Evolutionary conservation across 139 green algal species (phyloP).

Genomic region (Picochlorum sp.): DNA sequence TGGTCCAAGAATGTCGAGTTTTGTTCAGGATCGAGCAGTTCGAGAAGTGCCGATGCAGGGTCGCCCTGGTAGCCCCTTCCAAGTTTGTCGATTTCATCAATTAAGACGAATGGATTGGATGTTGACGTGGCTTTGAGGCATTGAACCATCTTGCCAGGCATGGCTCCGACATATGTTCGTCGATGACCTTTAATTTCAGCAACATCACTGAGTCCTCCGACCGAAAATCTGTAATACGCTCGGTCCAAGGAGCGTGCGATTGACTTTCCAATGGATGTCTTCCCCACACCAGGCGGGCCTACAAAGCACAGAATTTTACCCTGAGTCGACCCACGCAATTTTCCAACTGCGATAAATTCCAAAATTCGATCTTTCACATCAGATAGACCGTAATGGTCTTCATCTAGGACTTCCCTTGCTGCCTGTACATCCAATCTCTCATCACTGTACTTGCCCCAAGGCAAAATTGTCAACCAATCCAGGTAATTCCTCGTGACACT

Average conservation of each 20-base stretch:
- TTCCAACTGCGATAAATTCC: constrained; percentile 93
- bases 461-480: constrained; percentile 91
- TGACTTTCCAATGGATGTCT: constrained; percentile 82
- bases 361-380: constrained; percentile 96
- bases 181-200: constrained; percentile 94
- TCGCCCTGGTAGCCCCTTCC: constrained; percentile 67
- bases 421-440: constrained; percentile 80
- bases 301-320: constrained; percentile 96
- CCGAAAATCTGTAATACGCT: constrained; percentile 87
- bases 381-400: constrained; percentile 90
- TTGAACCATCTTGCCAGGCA: constrained; percentile 98
- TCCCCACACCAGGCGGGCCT: constrained; percentile 88
- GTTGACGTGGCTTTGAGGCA: constrained; percentile 81
- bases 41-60: constrained; percentile 86
- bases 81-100: constrained; percentile 98
- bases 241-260: constrained; percentile 76
- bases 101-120: constrained; percentile 90
- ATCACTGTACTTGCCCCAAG: constrained; percentile 68
- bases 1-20: constrained; percentile 92
- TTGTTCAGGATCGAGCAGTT: constrained; percentile 97
- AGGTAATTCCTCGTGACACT: constrained; percentile 95
- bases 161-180: constrained; percentile 95
- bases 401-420: constrained; percentile 77
- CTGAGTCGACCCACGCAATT: constrained; percentile 61
- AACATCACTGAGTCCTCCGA: constrained; percentile 89